Evolutionary conservation across 331 rosid species (phyloP), one percentile per base, ranked within the genome.

Genomic region (Cydonia oblonga): DNA sequence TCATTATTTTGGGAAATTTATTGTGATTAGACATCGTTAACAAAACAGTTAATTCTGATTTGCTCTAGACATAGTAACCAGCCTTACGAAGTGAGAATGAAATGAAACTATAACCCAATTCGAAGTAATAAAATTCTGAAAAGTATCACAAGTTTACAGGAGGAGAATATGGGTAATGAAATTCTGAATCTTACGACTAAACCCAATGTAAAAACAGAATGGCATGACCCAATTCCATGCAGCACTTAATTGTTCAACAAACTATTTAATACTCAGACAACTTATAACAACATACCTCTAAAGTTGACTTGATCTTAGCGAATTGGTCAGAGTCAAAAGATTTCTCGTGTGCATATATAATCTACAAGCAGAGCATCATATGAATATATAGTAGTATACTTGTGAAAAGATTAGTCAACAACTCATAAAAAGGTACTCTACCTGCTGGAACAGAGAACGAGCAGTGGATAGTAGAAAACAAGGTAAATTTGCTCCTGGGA

Each of bases 361-460:
- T 93, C 97, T 89, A 86, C 75, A 82, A 76, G 65, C 60, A 74
- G 9, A 64, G 62, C 2, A 54, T 69, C 9, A 52, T 40, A 74
- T 64, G 49, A 18, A 42, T 42, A 13, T 4, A 42, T 42, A 12
- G 49, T 42, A 42, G 12, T 13, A 42, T 42, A 70, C 38, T 30
- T 42, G 24, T 30, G 30, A 2, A 6, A 74, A 56, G 40, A 42
- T 44, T 44, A 18, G 18, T 11, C 32, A 53, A 14, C 25, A 40
- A 12, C 49, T 25, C 69, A 60, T 3, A 44, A 64, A 38, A 26
- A 32, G 30, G 18, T 30, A 51, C 68, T 63, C 38, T 68, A 93
- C 98, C 96, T 90, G 97, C 82, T 87, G 91, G 78, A 93, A 85
- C 88, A 93, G 91, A 66, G 71, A 70, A 56, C 84, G 83, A 33